Conservation (phyloP, 805 yeast species). For the Metschnikowia bowlesiae region DNA sequence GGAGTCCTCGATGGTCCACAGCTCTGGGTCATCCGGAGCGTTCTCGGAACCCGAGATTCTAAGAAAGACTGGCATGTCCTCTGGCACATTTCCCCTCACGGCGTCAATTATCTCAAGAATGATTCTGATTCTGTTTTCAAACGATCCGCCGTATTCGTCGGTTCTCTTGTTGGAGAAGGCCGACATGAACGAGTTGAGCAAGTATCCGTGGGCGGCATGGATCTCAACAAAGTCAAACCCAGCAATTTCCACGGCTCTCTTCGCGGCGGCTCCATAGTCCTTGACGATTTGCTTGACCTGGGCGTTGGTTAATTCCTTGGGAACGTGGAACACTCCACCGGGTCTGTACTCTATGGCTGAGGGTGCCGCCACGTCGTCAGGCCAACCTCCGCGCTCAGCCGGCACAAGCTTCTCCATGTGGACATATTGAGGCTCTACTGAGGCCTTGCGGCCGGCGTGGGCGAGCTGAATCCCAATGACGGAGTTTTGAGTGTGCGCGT, state of each 20-base stretch:
- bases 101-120: conserved; percentile 47
- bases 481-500: conserved; percentile 43
- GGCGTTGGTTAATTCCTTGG: conserved; percentile 20
- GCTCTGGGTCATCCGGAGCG: conserved; percentile 28
- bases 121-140: conserved; percentile 40
- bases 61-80: conserved; percentile 42
- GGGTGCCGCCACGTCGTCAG: conserved; percentile 21
- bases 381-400: conserved; percentile 1
- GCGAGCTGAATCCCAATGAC: conserved; percentile 48
- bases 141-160: conserved; percentile 44
- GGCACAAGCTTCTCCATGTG: conserved; percentile 12
- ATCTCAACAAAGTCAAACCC: conserved; percentile 41
- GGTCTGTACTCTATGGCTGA: conserved; percentile 36
- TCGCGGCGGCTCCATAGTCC: conserved; percentile 11
- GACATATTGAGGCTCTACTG: conserved; percentile 17
- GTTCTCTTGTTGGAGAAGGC: conserved; percentile 32
- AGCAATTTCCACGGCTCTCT: conserved; percentile 23
- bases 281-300: conserved; percentile 9
- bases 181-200: conserved; percentile 39
- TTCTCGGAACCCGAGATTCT: conserved; percentile 47
- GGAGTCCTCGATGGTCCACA: conserved; percentile 46
- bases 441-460: conserved; percentile 45
- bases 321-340: conserved; percentile 24
- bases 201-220: conserved; percentile 39
- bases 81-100: conserved; percentile 36